Base-by-base conservation (phyloP, 176 grass and related monocot genomes). In the Stipa capillata region DNA sequence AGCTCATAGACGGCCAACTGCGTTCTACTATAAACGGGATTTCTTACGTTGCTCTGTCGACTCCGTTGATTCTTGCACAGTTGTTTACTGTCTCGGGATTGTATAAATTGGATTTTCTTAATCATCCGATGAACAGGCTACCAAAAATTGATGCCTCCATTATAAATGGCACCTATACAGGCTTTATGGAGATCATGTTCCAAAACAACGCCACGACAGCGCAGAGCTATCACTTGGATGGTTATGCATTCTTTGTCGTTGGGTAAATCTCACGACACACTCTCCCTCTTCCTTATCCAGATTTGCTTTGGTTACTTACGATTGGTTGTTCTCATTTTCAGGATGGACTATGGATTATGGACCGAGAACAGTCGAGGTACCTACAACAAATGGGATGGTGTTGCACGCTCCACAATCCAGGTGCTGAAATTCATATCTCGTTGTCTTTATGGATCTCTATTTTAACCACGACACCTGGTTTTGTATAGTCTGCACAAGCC, bases 321-420 rank as follows among this genome's bases (percentile, higher is more conserved):
- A 18, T 50, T 79, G n/a, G 27, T 81, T 70, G n/a, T n/a, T n/a
- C n/a, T n/a, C n/a, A n/a, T n/a, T 87, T 39, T 61, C 58, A 94
- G 95, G 64, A 98, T 98, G 95, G 92, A 98, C 84, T 91, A 90
- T 25, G 95, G 95, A 74, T 51, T 75, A 23, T 98, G 95, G 95
- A 98, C 92, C 40, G 95, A 98, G 15, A 98, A 91, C 63, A 94
- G 92, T 53, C 92, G 92, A 0, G 83, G 95, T 29, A 92, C 92
- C 20, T 98, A 98, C 60, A 98, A 98, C 72, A 98, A 98, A 90
- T 98, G 95, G 95, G 95, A 98, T 83, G 95, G 95, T 37, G 95
- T 98, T 78, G 95, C 92, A 77, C 92, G 92, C 28, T 90, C 91
- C 59, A 98, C 95, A 78, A 89, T 88, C 55, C 95, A 98, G 87